These are phyloP conservation scores for Botrytis byssoidea DNA, from an alignment of 2,329 filamentous ascomycete genomes.

Conservation along the genomic window DNA sequence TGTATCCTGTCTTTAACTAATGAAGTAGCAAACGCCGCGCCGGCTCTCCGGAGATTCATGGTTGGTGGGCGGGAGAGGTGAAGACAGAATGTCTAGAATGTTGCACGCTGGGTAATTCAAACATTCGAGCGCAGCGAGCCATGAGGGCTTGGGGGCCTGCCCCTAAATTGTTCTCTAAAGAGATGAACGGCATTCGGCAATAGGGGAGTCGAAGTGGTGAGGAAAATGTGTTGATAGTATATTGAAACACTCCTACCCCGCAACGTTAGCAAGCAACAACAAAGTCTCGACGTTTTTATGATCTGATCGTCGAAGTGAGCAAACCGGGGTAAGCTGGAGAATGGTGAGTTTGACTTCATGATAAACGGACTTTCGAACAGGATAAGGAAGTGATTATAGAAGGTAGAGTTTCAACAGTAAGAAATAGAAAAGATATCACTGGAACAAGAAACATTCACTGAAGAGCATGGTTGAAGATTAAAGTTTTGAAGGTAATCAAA, in stretches of 20 bases:
- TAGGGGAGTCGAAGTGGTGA: too few species aligned
- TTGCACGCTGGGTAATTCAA: too few species aligned
- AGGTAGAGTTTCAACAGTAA: neutral
- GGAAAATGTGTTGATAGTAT: neutral
- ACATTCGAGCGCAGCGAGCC: neutral
- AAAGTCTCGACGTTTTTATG: neutral
- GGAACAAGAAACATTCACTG: neutral
- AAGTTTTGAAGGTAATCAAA: neutral
- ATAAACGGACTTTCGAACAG: neutral
- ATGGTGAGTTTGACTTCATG: neutral
- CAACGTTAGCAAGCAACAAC: neutral
- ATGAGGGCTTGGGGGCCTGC: neutral
- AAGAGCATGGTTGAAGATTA: neutral
- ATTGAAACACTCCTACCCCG: neutral
- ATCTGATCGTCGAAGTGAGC: neutral
- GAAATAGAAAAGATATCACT: neutral
- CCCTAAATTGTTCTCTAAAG: neutral
- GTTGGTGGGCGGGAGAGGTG: neutral
- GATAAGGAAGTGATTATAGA: neutral
- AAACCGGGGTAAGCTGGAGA: neutral
- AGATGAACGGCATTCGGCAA: accelerated
- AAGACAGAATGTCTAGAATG: neutral
- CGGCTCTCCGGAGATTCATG: too few species aligned
- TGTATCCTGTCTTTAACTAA: neutral
- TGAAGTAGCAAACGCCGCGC: neutral